Percentiles rank a stretch among this genome's conserved stretches.
Conservation (phyloP, 306 rosid genomes). For the Citrullus colocynthis region DNA sequence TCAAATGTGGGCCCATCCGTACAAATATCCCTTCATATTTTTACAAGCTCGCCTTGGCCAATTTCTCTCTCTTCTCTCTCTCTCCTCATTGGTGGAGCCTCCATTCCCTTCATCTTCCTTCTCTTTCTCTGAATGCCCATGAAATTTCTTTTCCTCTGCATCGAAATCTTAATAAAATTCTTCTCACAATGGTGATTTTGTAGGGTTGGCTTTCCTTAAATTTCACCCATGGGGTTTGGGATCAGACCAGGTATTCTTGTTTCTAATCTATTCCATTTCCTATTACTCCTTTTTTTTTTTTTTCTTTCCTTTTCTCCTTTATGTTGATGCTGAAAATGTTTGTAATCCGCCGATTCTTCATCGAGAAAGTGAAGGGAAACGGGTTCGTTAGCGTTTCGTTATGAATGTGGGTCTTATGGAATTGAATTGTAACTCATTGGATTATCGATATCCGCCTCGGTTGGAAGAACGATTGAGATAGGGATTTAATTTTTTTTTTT, state of each 20-base stretch:
- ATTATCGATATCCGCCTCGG: neutral
- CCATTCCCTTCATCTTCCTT: neutral
- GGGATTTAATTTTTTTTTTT: neutral
- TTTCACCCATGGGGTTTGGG: neutral
- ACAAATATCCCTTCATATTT: too few relatives aligned
- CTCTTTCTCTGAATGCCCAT: neutral
- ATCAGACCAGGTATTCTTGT: neutral
- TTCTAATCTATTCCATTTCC: neutral
- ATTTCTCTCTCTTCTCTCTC: neutral
- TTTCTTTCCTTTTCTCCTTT: neutral
- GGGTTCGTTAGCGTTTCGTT: neutral
- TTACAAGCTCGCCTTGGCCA: neutral
- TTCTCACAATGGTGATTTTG: neutral
- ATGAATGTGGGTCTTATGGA: neutral
- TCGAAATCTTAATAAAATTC: neutral
- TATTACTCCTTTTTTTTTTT: neutral
- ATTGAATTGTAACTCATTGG: neutral
- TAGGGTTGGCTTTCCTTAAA: neutral
- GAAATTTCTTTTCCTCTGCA: neutral
- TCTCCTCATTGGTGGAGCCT: conserved; percentile 2
- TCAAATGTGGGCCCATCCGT: neutral
- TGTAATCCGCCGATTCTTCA: neutral
- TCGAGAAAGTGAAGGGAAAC: neutral
- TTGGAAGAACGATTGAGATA: neutral
- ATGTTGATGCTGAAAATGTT: neutral